Evolutionary conservation across 352 stramenopile species (phyloP).

Genomic region (Pythium vanterpoolii): DNA sequence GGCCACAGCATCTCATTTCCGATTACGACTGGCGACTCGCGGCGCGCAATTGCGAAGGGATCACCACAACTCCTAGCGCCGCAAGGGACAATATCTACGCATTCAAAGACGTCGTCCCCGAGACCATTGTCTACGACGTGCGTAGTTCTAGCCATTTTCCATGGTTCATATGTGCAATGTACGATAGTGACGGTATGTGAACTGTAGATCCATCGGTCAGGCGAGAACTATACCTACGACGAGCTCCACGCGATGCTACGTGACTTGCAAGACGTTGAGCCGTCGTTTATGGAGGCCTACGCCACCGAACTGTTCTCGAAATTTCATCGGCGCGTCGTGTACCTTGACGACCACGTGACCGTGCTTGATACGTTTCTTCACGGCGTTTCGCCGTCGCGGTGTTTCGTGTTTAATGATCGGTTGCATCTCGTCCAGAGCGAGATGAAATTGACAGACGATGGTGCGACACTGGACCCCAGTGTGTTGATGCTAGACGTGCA

Average conservation of each 20-base stretch:
- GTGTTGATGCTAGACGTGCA: slow-evolving; percentile 64
- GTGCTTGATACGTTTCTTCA: slow-evolving; percentile 64
- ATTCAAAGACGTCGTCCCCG: slow-evolving; percentile 52
- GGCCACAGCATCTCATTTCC: slow-evolving; percentile 72
- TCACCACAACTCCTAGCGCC: slow-evolving; percentile 13
- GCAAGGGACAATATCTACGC: slow-evolving; percentile 18
- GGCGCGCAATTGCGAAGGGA: slow-evolving; percentile 63
- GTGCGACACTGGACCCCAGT: slow-evolving; percentile 33
- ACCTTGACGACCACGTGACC: slow-evolving; percentile 45
- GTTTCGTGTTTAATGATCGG: slow-evolving; percentile 72
- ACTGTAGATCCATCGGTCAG: slow-evolving; percentile 61
- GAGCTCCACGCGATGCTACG: slow-evolving; percentile 55
- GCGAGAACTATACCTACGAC: slow-evolving; percentile 72
- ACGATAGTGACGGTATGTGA: neutral
- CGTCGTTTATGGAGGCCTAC: slow-evolving; percentile 48
- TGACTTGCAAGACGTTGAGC: slow-evolving; percentile 59
- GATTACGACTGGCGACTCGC: slow-evolving; percentile 77
- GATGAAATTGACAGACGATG: slow-evolving; percentile 31
- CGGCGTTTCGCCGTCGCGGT: slow-evolving; percentile 33
- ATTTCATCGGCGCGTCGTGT: slow-evolving; percentile 50
- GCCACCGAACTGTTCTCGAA: slow-evolving; percentile 55
- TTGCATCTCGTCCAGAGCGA: slow-evolving; percentile 75
- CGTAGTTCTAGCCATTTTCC: neutral
- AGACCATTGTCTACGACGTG: slow-evolving; percentile 71
- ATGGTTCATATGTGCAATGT: neutral